A percentile compares a stretch with the other conserved stretches of the same genome.
Conservation (phyloP, 768 basidiomycete species). For the Termitomyces sp. region DNA sequence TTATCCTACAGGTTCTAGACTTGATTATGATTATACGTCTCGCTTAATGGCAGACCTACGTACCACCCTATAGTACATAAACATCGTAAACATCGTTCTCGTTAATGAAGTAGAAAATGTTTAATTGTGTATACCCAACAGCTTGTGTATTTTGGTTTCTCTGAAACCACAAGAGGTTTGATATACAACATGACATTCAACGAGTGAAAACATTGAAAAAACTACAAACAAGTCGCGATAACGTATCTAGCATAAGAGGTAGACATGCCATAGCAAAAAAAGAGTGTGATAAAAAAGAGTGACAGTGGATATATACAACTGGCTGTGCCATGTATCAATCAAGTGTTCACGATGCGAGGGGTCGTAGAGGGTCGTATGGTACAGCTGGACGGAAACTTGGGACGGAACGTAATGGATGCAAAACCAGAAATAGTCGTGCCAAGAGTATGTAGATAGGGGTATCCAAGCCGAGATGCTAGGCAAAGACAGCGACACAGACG, state of each 20-base stretch:
- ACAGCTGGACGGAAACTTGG: background rate
- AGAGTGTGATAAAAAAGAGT: slow-evolving; percentile 6
- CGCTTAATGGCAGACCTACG: background rate
- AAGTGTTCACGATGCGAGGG: background rate
- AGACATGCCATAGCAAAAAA: slow-evolving; percentile 12
- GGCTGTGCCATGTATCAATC: background rate
- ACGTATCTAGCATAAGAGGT: slow-evolving; percentile 9
- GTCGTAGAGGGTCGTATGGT: slow-evolving; percentile 1
- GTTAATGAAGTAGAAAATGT: background rate
- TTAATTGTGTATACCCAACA: background rate
- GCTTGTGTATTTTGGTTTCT: background rate
- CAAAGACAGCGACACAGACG: slow-evolving; percentile 65
- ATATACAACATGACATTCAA: slow-evolving; percentile 6
- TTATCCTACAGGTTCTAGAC: background rate
- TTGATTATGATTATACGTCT: background rate
- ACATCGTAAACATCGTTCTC: background rate
- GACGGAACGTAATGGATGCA: background rate
- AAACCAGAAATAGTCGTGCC: background rate
- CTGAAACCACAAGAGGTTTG: background rate
- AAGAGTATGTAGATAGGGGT: background rate
- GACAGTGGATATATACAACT: background rate
- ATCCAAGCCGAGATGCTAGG: slow-evolving; percentile 3
- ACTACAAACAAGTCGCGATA: slow-evolving; percentile 3
- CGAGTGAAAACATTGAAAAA: background rate
- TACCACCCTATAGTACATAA: background rate